Conservation (phyloP, 306 rosid species). For the Medicago ruthenica region DNA sequence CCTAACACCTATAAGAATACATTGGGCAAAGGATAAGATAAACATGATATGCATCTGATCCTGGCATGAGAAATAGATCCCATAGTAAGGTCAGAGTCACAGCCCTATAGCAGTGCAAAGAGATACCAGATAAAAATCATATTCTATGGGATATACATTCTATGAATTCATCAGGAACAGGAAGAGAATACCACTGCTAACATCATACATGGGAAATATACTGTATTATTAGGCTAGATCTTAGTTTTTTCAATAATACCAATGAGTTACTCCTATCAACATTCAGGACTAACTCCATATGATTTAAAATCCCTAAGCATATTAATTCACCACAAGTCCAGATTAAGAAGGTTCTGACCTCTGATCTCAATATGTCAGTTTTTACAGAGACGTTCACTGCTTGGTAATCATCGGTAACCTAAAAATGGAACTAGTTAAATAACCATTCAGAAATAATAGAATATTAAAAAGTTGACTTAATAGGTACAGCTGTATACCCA, state of each 20-base stretch:
- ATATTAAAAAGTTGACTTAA: conserved; percentile 45
- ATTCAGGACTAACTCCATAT: neutral
- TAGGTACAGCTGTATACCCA: conserved; percentile 73
- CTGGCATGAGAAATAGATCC: conserved; percentile 31
- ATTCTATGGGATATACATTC: conserved; percentile 9
- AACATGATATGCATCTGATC: conserved; percentile 30
- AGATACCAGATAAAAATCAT: neutral
- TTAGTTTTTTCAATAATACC: neutral
- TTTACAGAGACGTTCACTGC: conserved; percentile 97
- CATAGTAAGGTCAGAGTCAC: conserved; percentile 25
- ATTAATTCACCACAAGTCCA: conserved; percentile 20
- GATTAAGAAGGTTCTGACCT: conserved; percentile 52
- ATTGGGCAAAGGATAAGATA: neutral
- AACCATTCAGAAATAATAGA: conserved; percentile 44
- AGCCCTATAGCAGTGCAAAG: conserved; percentile 15
- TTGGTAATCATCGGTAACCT: conserved; percentile 96
- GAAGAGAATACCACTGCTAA: neutral
- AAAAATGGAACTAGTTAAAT: conserved; percentile 51
- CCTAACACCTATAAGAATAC: conserved; percentile 29
- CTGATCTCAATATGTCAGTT: conserved; percentile 68
- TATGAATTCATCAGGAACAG: conserved; percentile 5
- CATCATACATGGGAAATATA: neutral
- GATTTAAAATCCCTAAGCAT: conserved; percentile 10
- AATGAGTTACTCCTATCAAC: conserved; percentile 18
- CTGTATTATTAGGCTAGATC: conserved; percentile 21